A percentile compares a stretch with the other conserved stretches of the same genome.
phyloP scores from a whole-genome alignment of 768 basidiomycete genomes.

The Auricularia cornea region DNA sequence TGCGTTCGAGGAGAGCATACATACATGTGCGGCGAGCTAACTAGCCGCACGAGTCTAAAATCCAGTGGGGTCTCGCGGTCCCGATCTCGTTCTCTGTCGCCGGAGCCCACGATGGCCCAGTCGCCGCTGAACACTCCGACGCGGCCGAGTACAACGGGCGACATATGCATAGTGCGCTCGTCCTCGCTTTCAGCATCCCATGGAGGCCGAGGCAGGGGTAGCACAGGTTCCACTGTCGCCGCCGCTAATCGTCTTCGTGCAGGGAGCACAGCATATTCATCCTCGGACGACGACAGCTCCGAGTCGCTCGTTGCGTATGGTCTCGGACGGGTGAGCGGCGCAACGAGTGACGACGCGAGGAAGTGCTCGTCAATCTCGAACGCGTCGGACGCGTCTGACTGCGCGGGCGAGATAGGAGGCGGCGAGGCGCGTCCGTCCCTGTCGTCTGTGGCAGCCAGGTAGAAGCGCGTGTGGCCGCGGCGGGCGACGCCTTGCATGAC shows the following conservation, averaged over 20 bases:
- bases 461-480: not conserved
- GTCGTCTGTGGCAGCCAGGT: not conserved
- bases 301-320: not conserved
- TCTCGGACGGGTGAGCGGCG: not conserved
- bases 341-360: not conserved
- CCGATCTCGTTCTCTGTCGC: not conserved
- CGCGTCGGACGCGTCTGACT: not conserved
- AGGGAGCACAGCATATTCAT: not conserved
- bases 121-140: not conserved
- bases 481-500: not conserved
- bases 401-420: not conserved
- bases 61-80: not conserved
- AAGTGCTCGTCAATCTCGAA: not conserved
- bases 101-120: not conserved
- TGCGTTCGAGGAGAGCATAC: not conserved
- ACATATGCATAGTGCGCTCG: not conserved
- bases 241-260: not conserved
- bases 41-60: not conserved
- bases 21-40: not conserved
- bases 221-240: not conserved
- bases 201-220: not conserved
- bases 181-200: not conserved
- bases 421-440: not conserved
- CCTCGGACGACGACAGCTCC: not conserved
- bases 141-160: not conserved